These are phyloP conservation scores for Plasmodiophora brassicae DNA, from an alignment of 208 protist species.

Conservation along the genomic window DNA sequence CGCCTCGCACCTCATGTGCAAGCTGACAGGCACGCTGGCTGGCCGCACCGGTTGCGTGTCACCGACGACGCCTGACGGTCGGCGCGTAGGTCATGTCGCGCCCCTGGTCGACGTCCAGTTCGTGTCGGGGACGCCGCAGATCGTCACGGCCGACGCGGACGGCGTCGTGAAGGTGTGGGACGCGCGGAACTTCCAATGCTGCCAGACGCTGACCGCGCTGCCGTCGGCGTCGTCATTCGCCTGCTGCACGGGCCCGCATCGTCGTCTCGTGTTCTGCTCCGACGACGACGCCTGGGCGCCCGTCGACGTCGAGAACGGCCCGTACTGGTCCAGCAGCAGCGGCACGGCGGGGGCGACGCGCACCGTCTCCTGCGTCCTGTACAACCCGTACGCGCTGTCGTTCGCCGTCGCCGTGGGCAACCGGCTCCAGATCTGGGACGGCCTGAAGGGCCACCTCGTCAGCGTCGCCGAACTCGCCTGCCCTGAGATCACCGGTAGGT, in stretches of 20 bases:
- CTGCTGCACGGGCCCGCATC: background rate
- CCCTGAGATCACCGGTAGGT: background rate
- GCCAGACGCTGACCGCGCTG: background rate
- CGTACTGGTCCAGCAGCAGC: background rate
- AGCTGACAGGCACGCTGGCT: too few relatives aligned
- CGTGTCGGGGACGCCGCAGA: slow-evolving; percentile 19
- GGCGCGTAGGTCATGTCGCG: background rate
- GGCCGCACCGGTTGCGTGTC: too few relatives aligned
- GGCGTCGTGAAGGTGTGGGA: slow-evolving; percentile 1
- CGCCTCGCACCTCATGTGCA: background rate
- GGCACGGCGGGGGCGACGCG: background rate
- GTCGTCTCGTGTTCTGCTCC: background rate
- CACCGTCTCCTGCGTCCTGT: background rate
- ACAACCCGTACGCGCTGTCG: background rate
- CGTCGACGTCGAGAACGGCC: background rate
- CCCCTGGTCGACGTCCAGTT: background rate
- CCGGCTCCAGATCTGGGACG: background rate
- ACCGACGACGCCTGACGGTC: too few relatives aligned
- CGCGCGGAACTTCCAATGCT: slow-evolving; percentile 1
- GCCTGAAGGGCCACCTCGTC: background rate
- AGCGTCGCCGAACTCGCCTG: background rate
- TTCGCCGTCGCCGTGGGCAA: background rate
- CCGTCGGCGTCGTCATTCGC: background rate
- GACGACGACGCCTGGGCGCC: background rate
- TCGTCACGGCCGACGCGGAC: slow-evolving; percentile 15